Percentiles rank a stretch among this genome's conserved stretches.
Evolutionary conservation across 257 asterid species (phyloP).

Genomic region (Solanum sejunctum): DNA sequence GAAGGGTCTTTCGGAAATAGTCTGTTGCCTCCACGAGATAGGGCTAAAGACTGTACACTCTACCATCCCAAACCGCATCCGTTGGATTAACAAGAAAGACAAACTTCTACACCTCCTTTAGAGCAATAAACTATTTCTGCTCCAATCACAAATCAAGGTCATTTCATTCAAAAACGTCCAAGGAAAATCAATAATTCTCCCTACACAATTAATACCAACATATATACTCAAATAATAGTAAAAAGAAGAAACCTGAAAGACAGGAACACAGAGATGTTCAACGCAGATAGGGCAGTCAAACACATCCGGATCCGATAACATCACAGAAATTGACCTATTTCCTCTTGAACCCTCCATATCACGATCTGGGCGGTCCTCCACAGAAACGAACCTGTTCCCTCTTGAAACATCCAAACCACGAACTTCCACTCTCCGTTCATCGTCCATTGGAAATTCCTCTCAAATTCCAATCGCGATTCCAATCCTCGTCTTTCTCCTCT

Average conservation of each 20-base stretch:
- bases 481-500: neutral
- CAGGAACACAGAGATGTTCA: conserved; percentile 46
- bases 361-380: neutral
- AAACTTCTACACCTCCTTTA: neutral
- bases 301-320: conserved; percentile 51
- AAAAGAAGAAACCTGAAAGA: conserved; percentile 43
- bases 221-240: neutral
- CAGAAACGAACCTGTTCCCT: conserved; percentile 5
- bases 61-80: neutral
- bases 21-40: neutral
- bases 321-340: conserved; percentile 1
- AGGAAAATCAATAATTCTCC: neutral
- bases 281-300: conserved; percentile 66
- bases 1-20: too few relatives aligned
- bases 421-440: neutral
- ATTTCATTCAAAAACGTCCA: neutral
- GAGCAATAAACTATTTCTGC: neutral
- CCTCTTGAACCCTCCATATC: neutral
- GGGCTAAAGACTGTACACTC: neutral
- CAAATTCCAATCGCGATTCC: neutral
- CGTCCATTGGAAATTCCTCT: neutral
- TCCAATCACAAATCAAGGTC: too few relatives aligned
- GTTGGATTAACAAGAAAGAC: neutral
- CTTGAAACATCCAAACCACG: neutral
- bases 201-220: neutral